A percentile compares a stretch with the other conserved stretches of the same genome.
Evolutionary conservation across 2,329 filamentous ascomycete species (phyloP).

Genomic region (Arthrobotrys musiformis): DNA sequence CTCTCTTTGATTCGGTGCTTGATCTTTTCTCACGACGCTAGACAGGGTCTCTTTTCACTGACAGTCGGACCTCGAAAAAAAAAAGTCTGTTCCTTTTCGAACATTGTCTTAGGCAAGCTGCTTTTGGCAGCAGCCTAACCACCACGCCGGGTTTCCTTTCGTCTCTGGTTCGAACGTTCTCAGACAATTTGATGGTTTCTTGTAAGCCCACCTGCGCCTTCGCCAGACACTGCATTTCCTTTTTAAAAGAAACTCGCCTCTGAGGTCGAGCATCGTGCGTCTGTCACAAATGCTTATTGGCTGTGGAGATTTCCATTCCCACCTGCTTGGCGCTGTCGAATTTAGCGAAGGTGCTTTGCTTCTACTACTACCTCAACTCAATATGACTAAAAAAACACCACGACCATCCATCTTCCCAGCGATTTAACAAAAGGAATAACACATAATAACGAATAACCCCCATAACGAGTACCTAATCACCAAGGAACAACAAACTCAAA

Average conservation of each 20-base stretch:
- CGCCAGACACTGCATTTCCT: slow-evolving; percentile 30
- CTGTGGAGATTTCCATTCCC: slow-evolving; percentile 3
- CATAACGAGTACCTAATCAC: background rate
- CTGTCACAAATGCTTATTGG: slow-evolving; percentile 34
- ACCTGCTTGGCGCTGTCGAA: slow-evolving; percentile 10
- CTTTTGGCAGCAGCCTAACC: slow-evolving; percentile 40
- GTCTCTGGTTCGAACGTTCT: slow-evolving; percentile 12
- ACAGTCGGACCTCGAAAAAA: background rate
- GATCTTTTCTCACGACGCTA: no score
- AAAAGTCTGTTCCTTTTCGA: background rate
- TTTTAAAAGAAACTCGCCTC: background rate
- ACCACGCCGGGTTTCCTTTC: background rate
- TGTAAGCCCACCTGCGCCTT: slow-evolving; percentile 42
- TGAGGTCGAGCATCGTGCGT: slow-evolving; percentile 27
- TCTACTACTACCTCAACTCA: slow-evolving; percentile 1
- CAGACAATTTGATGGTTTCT: slow-evolving; percentile 32
- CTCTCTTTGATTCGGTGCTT: slow-evolving; percentile 31
- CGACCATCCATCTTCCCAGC: background rate
- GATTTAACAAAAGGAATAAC: slow-evolving; percentile 1
- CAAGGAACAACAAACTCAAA: background rate
- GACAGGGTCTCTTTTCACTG: background rate
- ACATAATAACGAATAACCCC: background rate
- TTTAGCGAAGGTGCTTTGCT: slow-evolving; percentile 20
- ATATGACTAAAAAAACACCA: slow-evolving; percentile 29
- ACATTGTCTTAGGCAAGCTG: slow-evolving; percentile 10